A percentile compares a stretch with the other conserved stretches of the same genome.
Conservation (phyloP, 768 basidiomycete species). For the Nevesoporus exiguus region DNA sequence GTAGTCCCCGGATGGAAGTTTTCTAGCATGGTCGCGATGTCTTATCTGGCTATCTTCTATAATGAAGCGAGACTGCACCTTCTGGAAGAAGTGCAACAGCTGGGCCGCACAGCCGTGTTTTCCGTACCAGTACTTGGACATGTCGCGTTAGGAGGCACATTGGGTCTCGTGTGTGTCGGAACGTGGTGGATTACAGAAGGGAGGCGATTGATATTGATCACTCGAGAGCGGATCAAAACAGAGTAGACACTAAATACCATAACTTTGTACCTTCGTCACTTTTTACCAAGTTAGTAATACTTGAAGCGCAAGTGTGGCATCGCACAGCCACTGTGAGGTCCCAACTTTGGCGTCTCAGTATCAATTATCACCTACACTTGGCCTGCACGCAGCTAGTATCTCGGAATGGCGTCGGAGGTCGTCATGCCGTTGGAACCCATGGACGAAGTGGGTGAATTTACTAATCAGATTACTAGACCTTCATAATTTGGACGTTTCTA, state of each 20-base stretch:
- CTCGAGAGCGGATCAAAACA: constrained; percentile 18
- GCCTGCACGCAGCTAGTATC: constrained; percentile 8
- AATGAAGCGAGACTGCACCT: constrained; percentile 18
- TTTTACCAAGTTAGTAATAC: too few species aligned
- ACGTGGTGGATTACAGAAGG: constrained; percentile 32
- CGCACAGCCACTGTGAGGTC: constrained; percentile 18
- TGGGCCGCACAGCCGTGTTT: constrained; percentile 22
- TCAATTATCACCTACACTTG: too few species aligned
- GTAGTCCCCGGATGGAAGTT: constrained; percentile 30
- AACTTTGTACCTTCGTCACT: not conserved
- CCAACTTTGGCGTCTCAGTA: not conserved
- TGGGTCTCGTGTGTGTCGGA: constrained; percentile 26
- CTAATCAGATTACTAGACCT: not conserved
- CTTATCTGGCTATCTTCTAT: constrained; percentile 20
- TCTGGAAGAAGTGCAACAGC: constrained; percentile 8
- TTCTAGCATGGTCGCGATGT: constrained; percentile 18
- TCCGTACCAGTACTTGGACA: constrained; percentile 21
- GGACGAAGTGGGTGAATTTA: constrained; percentile 29
- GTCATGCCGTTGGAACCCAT: constrained; percentile 23
- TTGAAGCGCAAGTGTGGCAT: not conserved
- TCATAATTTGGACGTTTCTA: constrained; percentile 13
- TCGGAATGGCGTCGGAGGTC: constrained; percentile 26
- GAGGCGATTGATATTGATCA: constrained; percentile 22
- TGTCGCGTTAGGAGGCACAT: constrained; percentile 23
- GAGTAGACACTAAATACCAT: constrained; percentile 19